Conservation (phyloP, 2,329 filamentous ascomycete genomes). For the Paecilomyces variotii region DNA sequence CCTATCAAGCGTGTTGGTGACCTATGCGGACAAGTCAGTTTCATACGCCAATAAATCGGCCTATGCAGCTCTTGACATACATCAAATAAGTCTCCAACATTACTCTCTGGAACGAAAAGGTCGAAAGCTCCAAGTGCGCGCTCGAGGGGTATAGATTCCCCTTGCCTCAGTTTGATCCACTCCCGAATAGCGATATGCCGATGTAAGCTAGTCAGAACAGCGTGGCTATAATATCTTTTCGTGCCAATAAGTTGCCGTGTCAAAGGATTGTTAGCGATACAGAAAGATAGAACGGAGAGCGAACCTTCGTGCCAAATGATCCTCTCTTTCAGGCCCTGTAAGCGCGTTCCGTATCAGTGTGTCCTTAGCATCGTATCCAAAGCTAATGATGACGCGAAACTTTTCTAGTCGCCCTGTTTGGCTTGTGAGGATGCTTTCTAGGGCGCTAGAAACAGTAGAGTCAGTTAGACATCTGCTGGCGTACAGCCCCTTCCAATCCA, state of each 20-base stretch:
- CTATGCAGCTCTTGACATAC: slow-evolving; percentile 35
- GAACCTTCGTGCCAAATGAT: slow-evolving; percentile 66
- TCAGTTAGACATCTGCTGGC: slow-evolving; percentile 49
- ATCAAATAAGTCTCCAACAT: slow-evolving; percentile 65
- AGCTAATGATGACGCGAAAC: slow-evolving; percentile 60
- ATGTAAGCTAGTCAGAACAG: slow-evolving; percentile 71
- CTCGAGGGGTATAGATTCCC: slow-evolving; percentile 56
- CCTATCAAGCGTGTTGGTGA: slow-evolving; percentile 56
- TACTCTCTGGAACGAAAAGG: slow-evolving; percentile 72
- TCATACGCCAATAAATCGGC: neutral
- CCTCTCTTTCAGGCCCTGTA: slow-evolving; percentile 53
- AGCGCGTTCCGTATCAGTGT: slow-evolving; percentile 61
- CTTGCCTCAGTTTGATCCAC: slow-evolving; percentile 55
- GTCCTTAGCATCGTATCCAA: slow-evolving; percentile 86
- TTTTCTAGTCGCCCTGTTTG: slow-evolving; percentile 62
- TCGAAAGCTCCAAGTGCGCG: slow-evolving; percentile 75
- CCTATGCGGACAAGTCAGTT: slow-evolving; percentile 37
- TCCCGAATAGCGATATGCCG: slow-evolving; percentile 68
- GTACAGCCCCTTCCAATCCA: slow-evolving; percentile 70
- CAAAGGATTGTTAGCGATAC: slow-evolving; percentile 5
- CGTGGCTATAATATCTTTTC: slow-evolving; percentile 63
- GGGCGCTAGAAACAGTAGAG: slow-evolving; percentile 41
- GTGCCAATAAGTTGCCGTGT: slow-evolving; percentile 5
- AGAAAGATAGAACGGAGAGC: slow-evolving; percentile 4
- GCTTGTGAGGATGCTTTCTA: slow-evolving; percentile 63